phyloP scores from a whole-genome alignment of 495 filamentous ascomycete species.

The Podospora tetraspora region DNA sequence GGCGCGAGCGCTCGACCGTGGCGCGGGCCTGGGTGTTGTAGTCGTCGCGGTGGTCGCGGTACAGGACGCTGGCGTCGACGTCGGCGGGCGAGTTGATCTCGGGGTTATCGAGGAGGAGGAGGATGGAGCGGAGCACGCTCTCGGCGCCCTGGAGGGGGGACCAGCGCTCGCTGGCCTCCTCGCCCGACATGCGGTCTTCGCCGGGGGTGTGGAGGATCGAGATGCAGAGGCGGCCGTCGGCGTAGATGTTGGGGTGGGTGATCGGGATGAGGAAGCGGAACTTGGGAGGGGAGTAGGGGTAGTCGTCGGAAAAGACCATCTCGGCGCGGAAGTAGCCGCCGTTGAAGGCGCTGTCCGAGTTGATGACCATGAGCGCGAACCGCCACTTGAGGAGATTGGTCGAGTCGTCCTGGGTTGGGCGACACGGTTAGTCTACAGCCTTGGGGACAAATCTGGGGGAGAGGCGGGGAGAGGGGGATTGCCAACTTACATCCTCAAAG shows the following conservation, averaged over 20 bases:
- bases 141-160: conserved; percentile 88
- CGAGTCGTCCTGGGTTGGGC: conserved; percentile 53
- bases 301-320: conserved; percentile 84
- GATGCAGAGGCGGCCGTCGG: conserved; percentile 87
- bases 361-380: conserved; percentile 84
- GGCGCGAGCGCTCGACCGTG: conserved; percentile 66
- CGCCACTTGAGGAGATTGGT: conserved; percentile 81
- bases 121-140: conserved; percentile 84
- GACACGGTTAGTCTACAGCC: conserved; percentile 7
- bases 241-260: conserved; percentile 91
- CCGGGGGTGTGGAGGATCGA: conserved; percentile 92
- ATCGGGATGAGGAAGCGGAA: conserved; percentile 77
- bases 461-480: neutral
- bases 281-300: conserved; percentile 86
- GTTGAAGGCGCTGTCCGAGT: conserved; percentile 84
- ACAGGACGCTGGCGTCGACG: conserved; percentile 84
- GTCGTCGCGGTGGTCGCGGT: conserved; percentile 60
- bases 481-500: conserved; percentile 49
- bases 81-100: conserved; percentile 92
- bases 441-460: neutral
- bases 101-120: conserved; percentile 90
- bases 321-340: conserved; percentile 87
- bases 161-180: conserved; percentile 85
- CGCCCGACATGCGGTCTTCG: conserved; percentile 87
- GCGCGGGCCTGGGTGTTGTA: conserved; percentile 66